These are phyloP conservation scores for Debaryomyces nepalensis DNA, from an alignment of 1,139 yeast species.

Conservation along the genomic window DNA sequence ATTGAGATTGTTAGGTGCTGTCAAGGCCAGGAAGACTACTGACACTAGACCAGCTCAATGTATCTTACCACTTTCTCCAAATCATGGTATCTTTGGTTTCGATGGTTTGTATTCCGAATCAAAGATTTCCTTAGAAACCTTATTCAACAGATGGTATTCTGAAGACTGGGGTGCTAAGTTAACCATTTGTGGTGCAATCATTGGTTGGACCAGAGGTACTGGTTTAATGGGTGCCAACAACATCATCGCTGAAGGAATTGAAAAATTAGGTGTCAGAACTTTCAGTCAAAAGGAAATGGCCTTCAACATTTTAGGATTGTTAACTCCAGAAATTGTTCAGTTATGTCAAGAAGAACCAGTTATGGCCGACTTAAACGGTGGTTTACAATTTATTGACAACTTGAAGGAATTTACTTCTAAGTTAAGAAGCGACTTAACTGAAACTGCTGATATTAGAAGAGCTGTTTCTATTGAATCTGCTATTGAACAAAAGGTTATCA, in stretches of 20 bases:
- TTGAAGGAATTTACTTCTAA: slow-evolving; percentile 85
- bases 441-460: slow-evolving; percentile 89
- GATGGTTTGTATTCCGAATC: slow-evolving; percentile 99
- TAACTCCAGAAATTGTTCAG: slow-evolving; percentile 84
- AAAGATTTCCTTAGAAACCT: slow-evolving; percentile 89
- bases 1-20: slow-evolving; percentile 87
- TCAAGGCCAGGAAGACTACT: slow-evolving; percentile 81
- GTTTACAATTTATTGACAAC: slow-evolving; percentile 90
- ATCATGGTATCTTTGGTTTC: slow-evolving; percentile 97
- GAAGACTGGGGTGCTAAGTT: slow-evolving; percentile 95
- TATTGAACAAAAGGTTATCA: slow-evolving; percentile 88
- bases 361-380: slow-evolving; percentile 98
- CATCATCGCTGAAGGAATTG: slow-evolving; percentile 97
- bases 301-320: slow-evolving; percentile 90
- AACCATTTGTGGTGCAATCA: slow-evolving; percentile 96
- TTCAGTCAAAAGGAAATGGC: slow-evolving; percentile 99
- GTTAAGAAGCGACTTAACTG: slow-evolving; percentile 80
- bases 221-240: slow-evolving; percentile 98
- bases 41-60: slow-evolving; percentile 99
- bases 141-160: slow-evolving; percentile 98
- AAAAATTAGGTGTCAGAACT: slow-evolving; percentile 93
- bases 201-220: slow-evolving; percentile 99
- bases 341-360: slow-evolving; percentile 93
- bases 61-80: slow-evolving; percentile 93
- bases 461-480: slow-evolving; percentile 95